phyloP scores from a whole-genome alignment of 176 grass and related monocot genomes.

The Elymus sibiricus region DNA sequence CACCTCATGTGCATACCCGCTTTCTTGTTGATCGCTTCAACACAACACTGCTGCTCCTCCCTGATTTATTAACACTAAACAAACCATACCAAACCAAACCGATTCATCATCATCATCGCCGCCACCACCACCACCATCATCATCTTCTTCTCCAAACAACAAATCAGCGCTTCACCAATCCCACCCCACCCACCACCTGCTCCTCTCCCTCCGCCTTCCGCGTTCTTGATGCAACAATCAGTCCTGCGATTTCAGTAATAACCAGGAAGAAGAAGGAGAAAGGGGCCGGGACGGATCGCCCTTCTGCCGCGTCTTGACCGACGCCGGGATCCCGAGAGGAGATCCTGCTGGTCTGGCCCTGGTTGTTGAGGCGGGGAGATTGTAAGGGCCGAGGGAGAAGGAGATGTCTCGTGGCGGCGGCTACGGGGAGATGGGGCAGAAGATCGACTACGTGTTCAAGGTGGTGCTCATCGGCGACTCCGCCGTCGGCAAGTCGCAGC shows the following conservation, averaged over 20 bases:
- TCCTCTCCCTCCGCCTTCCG: not conserved
- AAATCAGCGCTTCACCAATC: not conserved
- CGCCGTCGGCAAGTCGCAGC: conserved; percentile 75
- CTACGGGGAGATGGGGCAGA: conserved; percentile 50
- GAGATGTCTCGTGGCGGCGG: conserved; percentile 38
- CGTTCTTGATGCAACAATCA: not conserved
- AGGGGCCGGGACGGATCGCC: too few species aligned
- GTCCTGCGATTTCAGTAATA: not conserved
- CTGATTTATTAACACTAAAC: not conserved
- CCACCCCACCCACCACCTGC: not conserved
- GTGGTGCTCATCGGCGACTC: conserved; percentile 79
- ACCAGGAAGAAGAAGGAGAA: not conserved
- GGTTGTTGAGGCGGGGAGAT: not conserved
- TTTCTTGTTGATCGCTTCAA: conserved; percentile 34
- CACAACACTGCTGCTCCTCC: conserved; percentile 6
- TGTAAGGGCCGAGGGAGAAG: not conserved
- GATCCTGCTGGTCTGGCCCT: not conserved
- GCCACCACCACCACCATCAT: not conserved
- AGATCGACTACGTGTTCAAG: conserved; percentile 66
- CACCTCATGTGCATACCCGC: not conserved
- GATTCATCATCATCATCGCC: not conserved
- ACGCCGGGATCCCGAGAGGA: not conserved
- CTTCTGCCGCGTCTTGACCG: not conserved
- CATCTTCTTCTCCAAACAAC: not conserved
- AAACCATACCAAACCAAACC: not conserved